These are phyloP conservation scores for Sphagnurus paluster DNA, from an alignment of 1,284 basidiomycete species.

Conservation along the genomic window DNA sequence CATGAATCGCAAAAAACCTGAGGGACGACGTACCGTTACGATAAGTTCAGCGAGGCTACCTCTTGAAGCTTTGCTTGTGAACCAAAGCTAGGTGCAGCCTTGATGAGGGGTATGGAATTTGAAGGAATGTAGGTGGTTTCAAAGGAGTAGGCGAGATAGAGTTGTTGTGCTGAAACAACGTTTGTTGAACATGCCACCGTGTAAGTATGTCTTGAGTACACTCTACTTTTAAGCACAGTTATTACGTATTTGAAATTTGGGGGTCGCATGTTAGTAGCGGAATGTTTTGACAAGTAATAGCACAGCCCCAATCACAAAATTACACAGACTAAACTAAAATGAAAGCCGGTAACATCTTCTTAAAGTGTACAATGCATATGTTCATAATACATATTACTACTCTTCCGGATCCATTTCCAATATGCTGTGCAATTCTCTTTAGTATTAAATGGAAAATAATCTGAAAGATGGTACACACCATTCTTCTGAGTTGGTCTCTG, in stretches of 20 bases:
- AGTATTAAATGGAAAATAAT: slow-evolving; percentile 1
- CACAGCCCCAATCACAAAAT: slow-evolving; percentile 12
- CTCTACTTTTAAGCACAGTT: no score
- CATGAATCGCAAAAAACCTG: not conserved
- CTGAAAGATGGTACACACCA: slow-evolving; percentile 43
- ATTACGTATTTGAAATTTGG: no score
- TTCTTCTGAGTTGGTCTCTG: slow-evolving; percentile 74
- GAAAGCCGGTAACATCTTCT: not conserved
- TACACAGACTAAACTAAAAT: not conserved
- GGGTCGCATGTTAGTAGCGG: slow-evolving; percentile 1
- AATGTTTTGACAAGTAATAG: not conserved
- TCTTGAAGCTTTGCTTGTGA: no score
- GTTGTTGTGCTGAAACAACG: not conserved
- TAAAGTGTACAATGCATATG: not conserved
- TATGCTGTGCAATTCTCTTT: slow-evolving; percentile 24
- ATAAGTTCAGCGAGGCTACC: not conserved
- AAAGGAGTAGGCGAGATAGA: not conserved
- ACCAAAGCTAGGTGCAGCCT: no score
- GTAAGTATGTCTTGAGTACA: no score
- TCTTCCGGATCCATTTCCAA: slow-evolving; percentile 36
- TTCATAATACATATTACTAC: slow-evolving; percentile 2
- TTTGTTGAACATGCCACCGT: slow-evolving; percentile 3
- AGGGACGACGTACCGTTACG: slow-evolving; percentile 1
- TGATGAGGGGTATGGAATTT: not conserved
- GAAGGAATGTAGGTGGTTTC: no score